Conservation (phyloP, 495 filamentous ascomycete genomes). For the Trichoderma asperelloides region DNA sequence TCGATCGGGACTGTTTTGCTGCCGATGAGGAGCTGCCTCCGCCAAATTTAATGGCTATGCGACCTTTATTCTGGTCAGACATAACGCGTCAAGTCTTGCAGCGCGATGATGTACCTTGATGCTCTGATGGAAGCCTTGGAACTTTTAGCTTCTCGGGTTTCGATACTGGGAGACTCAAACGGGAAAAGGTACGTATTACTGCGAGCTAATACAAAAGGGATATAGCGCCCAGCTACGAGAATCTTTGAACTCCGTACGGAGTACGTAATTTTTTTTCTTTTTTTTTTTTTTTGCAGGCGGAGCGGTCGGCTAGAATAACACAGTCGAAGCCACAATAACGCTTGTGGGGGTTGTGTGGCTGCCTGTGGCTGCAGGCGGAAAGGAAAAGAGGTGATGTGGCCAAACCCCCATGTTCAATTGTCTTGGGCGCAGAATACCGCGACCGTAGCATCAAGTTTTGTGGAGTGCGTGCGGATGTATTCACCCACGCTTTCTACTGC, state of each 20-base stretch:
- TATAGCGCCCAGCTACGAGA: neutral
- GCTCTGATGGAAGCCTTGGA: neutral
- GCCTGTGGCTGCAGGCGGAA: neutral
- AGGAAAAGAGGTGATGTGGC: neutral
- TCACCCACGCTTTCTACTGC: neutral
- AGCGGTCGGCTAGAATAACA: neutral
- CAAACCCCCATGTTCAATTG: neutral
- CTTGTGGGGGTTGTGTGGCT: neutral
- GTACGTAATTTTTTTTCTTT: neutral
- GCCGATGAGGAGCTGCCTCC: conserved; percentile 13
- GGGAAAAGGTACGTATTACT: neutral
- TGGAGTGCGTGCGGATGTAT: neutral
- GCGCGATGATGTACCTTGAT: neutral
- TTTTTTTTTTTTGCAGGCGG: neutral
- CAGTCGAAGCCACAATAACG: neutral
- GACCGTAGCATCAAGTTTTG: neutral
- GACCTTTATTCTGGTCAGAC: conserved; percentile 17
- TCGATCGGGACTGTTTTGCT: conserved; percentile 12
- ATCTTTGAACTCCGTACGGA: neutral
- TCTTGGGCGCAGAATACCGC: neutral
- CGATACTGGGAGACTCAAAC: too few species aligned
- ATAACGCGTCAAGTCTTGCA: conserved; percentile 12
- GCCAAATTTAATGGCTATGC: conserved; percentile 29
- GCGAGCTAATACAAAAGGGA: neutral
- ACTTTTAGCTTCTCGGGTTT: too few species aligned